These are phyloP conservation scores for Penicillium macrosclerotiorum DNA, from an alignment of 495 filamentous ascomycete species.

Conservation along the genomic window DNA sequence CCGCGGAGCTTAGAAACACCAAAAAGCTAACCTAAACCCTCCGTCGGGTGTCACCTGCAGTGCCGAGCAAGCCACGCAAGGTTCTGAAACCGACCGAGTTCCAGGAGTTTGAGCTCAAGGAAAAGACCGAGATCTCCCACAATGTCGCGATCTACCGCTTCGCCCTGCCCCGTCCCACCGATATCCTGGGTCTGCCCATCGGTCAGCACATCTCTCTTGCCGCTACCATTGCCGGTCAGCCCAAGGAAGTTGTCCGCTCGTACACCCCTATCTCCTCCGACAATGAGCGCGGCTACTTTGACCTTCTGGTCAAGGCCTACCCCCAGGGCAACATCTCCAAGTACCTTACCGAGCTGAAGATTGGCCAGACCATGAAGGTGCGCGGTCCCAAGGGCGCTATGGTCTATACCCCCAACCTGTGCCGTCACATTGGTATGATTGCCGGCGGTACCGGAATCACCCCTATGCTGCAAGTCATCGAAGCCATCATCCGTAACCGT, in stretches of 20 bases:
- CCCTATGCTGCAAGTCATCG: constrained; percentile 93
- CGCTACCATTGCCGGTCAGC: constrained; percentile 69
- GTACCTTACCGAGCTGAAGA: constrained; percentile 75
- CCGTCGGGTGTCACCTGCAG: constrained; percentile 3
- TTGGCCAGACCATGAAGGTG: constrained; percentile 86
- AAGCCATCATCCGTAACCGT: constrained; percentile 83
- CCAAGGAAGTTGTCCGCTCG: constrained; percentile 88
- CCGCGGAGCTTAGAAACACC: neutral
- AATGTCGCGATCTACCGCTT: constrained; percentile 99
- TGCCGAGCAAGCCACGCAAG: constrained; percentile 68
- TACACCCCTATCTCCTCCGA: constrained; percentile 97
- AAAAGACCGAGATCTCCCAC: constrained; percentile 91
- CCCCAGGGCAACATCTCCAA: constrained; percentile 93
- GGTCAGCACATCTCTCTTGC: constrained; percentile 97
- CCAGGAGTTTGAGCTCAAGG: constrained; percentile 84
- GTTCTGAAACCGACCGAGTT: constrained; percentile 83
- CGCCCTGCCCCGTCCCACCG: constrained; percentile 66
- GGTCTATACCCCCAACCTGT: constrained; percentile 94
- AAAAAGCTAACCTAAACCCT: constrained; percentile 15
- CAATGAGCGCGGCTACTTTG: constrained; percentile 89
- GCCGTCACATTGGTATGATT: constrained; percentile 93
- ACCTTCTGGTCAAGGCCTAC: constrained; percentile 96
- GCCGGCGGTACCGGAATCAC: constrained; percentile 97
- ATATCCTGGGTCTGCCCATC: constrained; percentile 93
- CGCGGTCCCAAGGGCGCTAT: constrained; percentile 94